These are phyloP conservation scores for Phanerodontia chrysosporium DNA, from an alignment of 768 basidiomycete genomes.

Conservation along the genomic window DNA sequence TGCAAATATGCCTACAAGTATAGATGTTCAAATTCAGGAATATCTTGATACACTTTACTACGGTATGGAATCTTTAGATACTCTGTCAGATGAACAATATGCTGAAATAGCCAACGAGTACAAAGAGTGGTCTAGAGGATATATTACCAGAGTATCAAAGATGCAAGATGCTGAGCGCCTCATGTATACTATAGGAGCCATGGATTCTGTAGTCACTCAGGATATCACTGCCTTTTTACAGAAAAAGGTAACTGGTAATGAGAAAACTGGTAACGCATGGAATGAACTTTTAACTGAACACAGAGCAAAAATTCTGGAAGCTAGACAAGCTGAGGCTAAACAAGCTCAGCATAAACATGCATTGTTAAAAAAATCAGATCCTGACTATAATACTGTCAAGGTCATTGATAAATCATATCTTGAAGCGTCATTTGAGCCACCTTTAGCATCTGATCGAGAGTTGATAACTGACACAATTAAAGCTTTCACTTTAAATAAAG, in stretches of 20 bases:
- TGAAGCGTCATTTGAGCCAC: background rate
- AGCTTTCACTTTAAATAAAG: conserved; percentile 16
- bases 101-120: background rate
- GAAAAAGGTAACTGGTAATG: background rate
- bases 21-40: background rate
- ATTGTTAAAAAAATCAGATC: no score
- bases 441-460: background rate
- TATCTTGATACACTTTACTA: background rate
- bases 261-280: background rate
- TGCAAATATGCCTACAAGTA: background rate
- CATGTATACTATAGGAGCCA: background rate
- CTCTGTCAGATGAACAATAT: background rate
- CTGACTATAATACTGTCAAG: background rate
- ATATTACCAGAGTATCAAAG: background rate
- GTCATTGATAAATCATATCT: conserved; percentile 3
- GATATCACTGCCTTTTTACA: no score
- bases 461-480: background rate
- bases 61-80: background rate
- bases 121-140: background rate
- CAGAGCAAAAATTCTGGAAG: background rate
- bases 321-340: background rate
- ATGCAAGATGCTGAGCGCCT: background rate
- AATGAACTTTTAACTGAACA: background rate
- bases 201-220: background rate
- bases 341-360: background rate